Conservation (phyloP, 2,329 filamentous ascomycete species). For the Aspergillus sp. region DNA sequence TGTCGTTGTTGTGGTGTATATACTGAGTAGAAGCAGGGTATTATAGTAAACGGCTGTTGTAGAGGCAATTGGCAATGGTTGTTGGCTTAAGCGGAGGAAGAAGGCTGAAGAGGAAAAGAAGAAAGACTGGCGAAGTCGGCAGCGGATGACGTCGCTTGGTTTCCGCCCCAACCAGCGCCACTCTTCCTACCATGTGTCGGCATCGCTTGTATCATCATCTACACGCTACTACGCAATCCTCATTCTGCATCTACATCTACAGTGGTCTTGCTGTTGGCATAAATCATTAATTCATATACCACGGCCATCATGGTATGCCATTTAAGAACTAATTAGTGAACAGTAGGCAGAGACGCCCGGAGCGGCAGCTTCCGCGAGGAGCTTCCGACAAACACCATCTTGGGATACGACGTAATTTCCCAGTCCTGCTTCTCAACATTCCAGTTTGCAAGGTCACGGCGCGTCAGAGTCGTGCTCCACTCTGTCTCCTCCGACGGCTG, state of each 20-base stretch:
- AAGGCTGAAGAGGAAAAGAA: slow-evolving; percentile 10
- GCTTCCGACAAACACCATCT: slow-evolving; percentile 62
- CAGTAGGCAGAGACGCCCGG: slow-evolving; percentile 36
- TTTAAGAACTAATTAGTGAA: slow-evolving; percentile 21
- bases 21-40: not conserved
- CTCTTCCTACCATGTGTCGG: not conserved
- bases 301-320: no score
- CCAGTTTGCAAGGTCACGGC: slow-evolving; percentile 88
- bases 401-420: slow-evolving; percentile 62
- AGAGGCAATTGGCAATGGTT: not conserved
- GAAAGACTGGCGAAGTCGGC: not conserved
- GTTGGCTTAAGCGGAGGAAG: not conserved
- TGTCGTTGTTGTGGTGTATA: no score
- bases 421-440: slow-evolving; percentile 79
- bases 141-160: slow-evolving; percentile 13
- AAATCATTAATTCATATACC: not conserved
- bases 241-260: no score
- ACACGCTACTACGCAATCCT: not conserved
- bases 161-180: slow-evolving; percentile 1
- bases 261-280: not conserved
- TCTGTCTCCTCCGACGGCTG: slow-evolving; percentile 66
- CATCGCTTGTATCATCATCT: not conserved
- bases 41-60: not conserved
- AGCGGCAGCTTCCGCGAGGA: slow-evolving; percentile 61
- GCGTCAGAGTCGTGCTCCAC: slow-evolving; percentile 70